Evolutionary conservation across 1,284 basidiomycete species (phyloP).

Genomic region (Rhodotorula sp.): DNA sequence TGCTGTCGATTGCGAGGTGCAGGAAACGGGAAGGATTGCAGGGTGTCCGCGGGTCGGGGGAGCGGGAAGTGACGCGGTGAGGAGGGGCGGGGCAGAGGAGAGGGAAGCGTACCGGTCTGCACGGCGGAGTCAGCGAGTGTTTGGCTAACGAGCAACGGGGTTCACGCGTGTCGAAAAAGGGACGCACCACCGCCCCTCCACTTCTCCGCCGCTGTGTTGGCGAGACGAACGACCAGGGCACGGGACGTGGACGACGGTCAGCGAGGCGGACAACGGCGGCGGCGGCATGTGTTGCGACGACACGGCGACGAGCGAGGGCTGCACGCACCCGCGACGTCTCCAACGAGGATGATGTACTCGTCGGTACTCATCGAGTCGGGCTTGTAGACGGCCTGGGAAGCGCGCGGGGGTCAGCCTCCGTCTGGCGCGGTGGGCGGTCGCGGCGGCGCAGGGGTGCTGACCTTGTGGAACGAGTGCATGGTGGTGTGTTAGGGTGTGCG

Average conservation of each 20-base stretch:
- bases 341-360: conserved; percentile 49
- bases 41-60: neutral
- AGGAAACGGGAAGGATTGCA: neutral
- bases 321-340: conserved; percentile 42
- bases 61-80: neutral
- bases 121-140: neutral
- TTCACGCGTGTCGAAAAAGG: neutral
- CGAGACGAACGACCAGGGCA: neutral
- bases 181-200: conserved; percentile 48
- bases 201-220: conserved; percentile 40
- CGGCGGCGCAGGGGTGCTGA: neutral
- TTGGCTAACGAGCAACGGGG: neutral
- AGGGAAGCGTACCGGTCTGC: conserved; percentile 4
- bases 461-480: conserved; percentile 13
- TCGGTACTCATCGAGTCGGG: conserved; percentile 49
- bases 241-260: neutral
- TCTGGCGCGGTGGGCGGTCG: too few species aligned
- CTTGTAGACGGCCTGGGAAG: conserved; percentile 40
- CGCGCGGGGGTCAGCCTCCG: neutral
- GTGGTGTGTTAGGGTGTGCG: neutral
- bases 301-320: too few species aligned
- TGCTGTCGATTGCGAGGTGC: too few species aligned
- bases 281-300: neutral
- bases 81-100: too few species aligned
- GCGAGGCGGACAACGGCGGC: neutral